Conservation (phyloP, 2,329 filamentous ascomycete species). For the Claviceps monticola region DNA sequence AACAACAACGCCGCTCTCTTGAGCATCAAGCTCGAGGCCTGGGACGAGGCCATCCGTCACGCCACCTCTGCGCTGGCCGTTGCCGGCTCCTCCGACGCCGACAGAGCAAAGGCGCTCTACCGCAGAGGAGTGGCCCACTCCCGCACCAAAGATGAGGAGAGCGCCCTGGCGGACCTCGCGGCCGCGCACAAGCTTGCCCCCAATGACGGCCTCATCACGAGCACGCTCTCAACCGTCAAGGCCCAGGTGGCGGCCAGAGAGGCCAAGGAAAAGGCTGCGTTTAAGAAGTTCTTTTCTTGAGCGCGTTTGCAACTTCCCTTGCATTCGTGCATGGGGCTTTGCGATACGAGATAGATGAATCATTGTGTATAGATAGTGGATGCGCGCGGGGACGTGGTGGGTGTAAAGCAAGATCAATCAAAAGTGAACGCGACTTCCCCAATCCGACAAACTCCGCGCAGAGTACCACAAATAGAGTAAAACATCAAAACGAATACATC, state of each 20-base stretch:
- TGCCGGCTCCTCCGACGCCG: slow-evolving; percentile 50
- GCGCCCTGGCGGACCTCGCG: slow-evolving; percentile 59
- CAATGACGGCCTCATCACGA: slow-evolving; percentile 57
- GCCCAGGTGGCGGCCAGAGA: slow-evolving; percentile 56
- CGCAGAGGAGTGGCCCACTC: slow-evolving; percentile 64
- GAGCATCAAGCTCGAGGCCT: slow-evolving; percentile 65
- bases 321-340: background rate
- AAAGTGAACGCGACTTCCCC: too few species aligned
- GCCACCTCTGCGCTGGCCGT: slow-evolving; percentile 63
- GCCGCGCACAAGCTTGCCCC: slow-evolving; percentile 65
- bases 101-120: slow-evolving; percentile 82
- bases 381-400: too few species aligned
- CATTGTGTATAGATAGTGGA: background rate
- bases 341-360: background rate
- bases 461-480: too few species aligned
- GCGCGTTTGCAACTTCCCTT: background rate
- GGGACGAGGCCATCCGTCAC: slow-evolving; percentile 53
- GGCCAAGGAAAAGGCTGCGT: slow-evolving; percentile 83
- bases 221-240: slow-evolving; percentile 68
- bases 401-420: too few species aligned
- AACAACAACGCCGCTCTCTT: slow-evolving; percentile 83
- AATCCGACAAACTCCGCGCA: too few species aligned
- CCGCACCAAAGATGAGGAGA: slow-evolving; percentile 72
- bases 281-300: slow-evolving; percentile 75
- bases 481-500: too few species aligned